Base-by-base conservation (phyloP, 306 rosid species). In the Quillaja saponaria region DNA sequence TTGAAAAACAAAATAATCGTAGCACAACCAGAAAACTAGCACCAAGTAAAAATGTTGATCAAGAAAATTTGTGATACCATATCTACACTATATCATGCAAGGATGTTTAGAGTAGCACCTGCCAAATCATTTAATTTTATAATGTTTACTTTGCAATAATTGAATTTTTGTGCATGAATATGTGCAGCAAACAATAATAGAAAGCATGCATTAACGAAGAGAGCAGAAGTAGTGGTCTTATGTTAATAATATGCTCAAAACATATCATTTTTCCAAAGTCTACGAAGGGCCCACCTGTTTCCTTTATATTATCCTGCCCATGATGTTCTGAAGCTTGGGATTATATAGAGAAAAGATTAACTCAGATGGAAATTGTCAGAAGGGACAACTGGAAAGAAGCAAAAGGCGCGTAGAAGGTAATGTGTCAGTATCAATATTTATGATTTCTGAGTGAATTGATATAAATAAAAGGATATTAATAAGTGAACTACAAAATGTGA, bases 231-330 rank as follows among this genome's bases (percentile, higher is more conserved):
- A 75, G 72, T 65, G n/a, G 49, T 63, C 52, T 38, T 18, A 48
- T 35, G 15, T 45, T 34, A 16, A 58, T 53, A 34, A 63, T 42
- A 34, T 21, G 69, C 61, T 55, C 31, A 37, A 53, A 76, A 64
- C 56, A 61, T 61, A 69, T 67, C 70, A 66, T 49, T 47, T 71
- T 33, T 61, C 68, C 61, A 48, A n/a, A 60, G 70, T 49, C 53
- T 56, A 16, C 39, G 25, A 58, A 51, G 56, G 51, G 16, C 58
- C 74, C 68, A 56, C 51, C 54, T 10, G 10, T 18, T 15, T 13
- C 34, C 57, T 53, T 64, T 67, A 45, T 73, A 76, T 54, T 17
- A 63, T 46, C 19, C 42, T 25, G 71, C 83, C 83, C 87, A 79
- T 73, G 19, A 66, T 58, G 68, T 63, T 50, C 50, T 61, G 62